Evolutionary conservation across 495 filamentous ascomycete species (phyloP), one percentile per base, ranked within the genome.

Genomic region (Hypoxylon subgilvum): DNA sequence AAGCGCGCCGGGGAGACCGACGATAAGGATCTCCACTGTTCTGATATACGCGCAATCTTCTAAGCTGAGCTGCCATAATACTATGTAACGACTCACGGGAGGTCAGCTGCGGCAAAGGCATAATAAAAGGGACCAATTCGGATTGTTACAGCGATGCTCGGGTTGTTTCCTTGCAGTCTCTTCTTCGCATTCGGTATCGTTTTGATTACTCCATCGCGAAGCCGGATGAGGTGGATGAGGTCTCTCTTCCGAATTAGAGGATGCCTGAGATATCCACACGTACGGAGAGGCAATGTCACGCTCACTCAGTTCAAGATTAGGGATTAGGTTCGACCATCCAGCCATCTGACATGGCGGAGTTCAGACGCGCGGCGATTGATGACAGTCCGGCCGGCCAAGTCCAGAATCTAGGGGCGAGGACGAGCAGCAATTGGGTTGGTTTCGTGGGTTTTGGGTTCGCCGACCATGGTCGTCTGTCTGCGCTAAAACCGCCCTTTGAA

Each of bases 11-110:
- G 52, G 30, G 25, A 36, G 7, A 48, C 52, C 52, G 59, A 53
- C 39, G 17, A 56, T 44, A 35, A 18, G 16, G 27, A 19, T 42
- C 19, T 38, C 59, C 59, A 63, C 59, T 44, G 35, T n/a, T n/a
- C n/a, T n/a, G n/a, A n/a, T n/a, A n/a, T n/a, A n/a, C n/a, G n/a
- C n/a, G n/a, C n/a, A n/a, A 57, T 57, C 44, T 48, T 40, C 43
- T 47, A 48, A 56, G 52, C 52, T 48, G 52, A 56, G 43, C 34
- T 41, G 52, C 25, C 35, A 42, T 41, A 56, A 39, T 25, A 28
- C 25, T 19, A 22, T 19, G 19, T 10, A 41, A 22, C 42, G 21
- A 19, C 38, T n/a, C n/a, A n/a, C n/a, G n/a, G 36, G 21, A 21
- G 25, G 52, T 40, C 40, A 39, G 40, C 51, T 39, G 41, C 16